Conservation (phyloP, 257 asterid species). For the Nicotiana knightiana region DNA sequence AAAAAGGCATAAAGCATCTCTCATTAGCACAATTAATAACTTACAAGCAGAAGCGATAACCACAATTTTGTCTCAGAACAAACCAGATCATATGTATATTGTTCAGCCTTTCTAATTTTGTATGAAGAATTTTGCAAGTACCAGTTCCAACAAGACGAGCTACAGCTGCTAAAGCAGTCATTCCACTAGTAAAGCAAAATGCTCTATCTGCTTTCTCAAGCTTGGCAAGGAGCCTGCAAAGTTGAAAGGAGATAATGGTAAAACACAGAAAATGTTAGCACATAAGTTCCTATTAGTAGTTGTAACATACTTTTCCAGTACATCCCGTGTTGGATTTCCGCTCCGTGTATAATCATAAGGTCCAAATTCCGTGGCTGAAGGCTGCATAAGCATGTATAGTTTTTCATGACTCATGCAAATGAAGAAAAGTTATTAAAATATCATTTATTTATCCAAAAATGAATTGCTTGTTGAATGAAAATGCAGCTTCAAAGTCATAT, state of each 20-base stretch:
- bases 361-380: constrained; percentile 74
- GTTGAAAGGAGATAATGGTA: constrained; percentile 2
- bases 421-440: no score
- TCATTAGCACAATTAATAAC: not conserved
- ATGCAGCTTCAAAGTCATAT: not conserved
- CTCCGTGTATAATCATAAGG: constrained; percentile 86
- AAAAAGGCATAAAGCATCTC: no score
- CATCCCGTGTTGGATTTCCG: constrained; percentile 93
- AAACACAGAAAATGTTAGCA: not conserved
- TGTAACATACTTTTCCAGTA: constrained; percentile 54
- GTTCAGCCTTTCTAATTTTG: not conserved
- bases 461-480: no score
- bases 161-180: constrained; percentile 92
- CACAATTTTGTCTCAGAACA: not conserved
- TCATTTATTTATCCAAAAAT: no score
- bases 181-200: constrained; percentile 88
- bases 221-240: constrained; percentile 70
- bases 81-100: not conserved
- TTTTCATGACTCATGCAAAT: not conserved
- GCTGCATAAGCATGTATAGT: constrained; percentile 36
- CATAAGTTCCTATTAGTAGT: not conserved
- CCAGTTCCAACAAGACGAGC: constrained; percentile 76
- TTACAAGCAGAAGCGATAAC: not conserved
- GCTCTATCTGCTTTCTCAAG: constrained; percentile 89
- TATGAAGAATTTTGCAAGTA: constrained; percentile 12